Conservation (phyloP, 2,329 filamentous ascomycete species). For the Claviceps pazoutovae region DNA sequence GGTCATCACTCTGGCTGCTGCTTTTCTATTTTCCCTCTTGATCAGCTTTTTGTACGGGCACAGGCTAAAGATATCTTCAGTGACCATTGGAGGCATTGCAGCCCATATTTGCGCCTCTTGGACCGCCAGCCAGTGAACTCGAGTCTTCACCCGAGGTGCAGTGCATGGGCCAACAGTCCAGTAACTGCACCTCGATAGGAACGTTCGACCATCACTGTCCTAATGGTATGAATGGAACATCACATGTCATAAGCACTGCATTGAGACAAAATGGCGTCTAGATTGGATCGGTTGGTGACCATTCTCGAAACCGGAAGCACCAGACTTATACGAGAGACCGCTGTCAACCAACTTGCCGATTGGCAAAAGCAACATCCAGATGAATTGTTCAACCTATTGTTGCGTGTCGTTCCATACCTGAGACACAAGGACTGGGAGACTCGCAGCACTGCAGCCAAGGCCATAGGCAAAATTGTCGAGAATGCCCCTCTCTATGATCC, state of each 20-base stretch:
- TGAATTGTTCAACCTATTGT: slow-evolving; percentile 90
- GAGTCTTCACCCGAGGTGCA: slow-evolving; percentile 6
- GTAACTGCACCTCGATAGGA: slow-evolving; percentile 9
- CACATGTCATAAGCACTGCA: slow-evolving; percentile 12
- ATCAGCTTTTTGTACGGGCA: neutral
- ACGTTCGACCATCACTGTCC: neutral
- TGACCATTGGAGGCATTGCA: neutral
- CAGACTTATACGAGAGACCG: slow-evolving; percentile 87
- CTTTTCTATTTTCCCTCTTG: neutral
- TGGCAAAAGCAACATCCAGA: slow-evolving; percentile 97
- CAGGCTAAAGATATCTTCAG: neutral
- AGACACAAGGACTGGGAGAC: slow-evolving; percentile 97
- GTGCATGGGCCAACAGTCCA: slow-evolving; percentile 7
- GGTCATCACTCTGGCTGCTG: neutral
- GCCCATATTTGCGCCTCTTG: neutral
- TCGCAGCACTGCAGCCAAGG: slow-evolving; percentile 80
- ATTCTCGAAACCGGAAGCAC: slow-evolving; percentile 97
- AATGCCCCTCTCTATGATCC: slow-evolving; percentile 82
- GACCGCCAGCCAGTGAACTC: neutral
- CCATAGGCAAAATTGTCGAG: slow-evolving; percentile 84
- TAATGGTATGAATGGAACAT: slow-evolving; percentile 4
- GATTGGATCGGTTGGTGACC: slow-evolving; percentile 74
- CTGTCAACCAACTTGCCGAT: slow-evolving; percentile 90
- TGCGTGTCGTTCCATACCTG: slow-evolving; percentile 87
- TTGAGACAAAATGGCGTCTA: slow-evolving; percentile 19